Base-by-base conservation (phyloP, 129 eudicot species). In the Dittrichia graveolens region DNA sequence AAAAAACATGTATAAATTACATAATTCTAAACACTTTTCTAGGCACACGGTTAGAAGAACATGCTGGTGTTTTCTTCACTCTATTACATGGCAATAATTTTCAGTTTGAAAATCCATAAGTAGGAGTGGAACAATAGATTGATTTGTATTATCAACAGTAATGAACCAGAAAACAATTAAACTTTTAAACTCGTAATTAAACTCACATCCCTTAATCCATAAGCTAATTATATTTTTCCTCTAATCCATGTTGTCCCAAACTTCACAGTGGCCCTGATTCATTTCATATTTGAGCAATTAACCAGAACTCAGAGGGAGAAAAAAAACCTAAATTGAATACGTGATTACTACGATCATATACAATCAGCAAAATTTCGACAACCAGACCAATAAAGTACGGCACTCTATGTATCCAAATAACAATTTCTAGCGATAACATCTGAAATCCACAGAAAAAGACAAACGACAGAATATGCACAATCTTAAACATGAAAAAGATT, bases 251-350 rank as follows among this genome's bases (percentile, higher is more conserved):
- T 45, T 13, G 49, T 37, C 61, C 42, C 6, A 34, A 4, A 72
- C 44, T 72, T 59, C 58, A 61, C 5, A 42, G 3, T 49, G 61
- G 48, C 59, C 71, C 78, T 61, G 18, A 49, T 49, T 52, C 34
- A 55, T 50, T 4, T 53, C 34, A 74, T 48, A 74, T 61, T 37
- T 53, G 62, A 74, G 3, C 71, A 39, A 62, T 47, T 74, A 38
- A 73, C 16, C 49, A 3, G 37, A 59, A 72, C 13, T 44, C 45
- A 0, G 5, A 6, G 15, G 8, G 31, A 2, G 31, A 3, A 43
- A 53, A 15, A 5, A 44, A n/a, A 11, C 38, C 56, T 45, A 66
- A 7, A 42, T 57, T 11, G 8, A 43, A 19, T 24, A 24, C 31
- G 31, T 24, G 31, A 24, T 24, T 2, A 24, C 40, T 61, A 46